These are phyloP conservation scores for Pholiota adiposa DNA, from an alignment of 1,284 basidiomycete species.

Conservation along the genomic window DNA sequence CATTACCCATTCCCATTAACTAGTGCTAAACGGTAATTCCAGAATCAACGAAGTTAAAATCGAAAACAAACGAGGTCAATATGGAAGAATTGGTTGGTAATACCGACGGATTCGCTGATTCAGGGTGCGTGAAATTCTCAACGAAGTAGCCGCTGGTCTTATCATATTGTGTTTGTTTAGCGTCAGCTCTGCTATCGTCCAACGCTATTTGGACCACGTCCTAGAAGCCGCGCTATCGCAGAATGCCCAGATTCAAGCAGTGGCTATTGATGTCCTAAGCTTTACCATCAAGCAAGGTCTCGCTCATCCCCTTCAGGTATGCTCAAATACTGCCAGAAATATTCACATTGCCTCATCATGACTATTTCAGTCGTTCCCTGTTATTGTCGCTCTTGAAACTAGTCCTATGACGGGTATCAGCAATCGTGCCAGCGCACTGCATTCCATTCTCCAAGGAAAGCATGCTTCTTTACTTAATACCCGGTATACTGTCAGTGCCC, in stretches of 20 bases:
- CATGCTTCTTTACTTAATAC: constrained; percentile 90
- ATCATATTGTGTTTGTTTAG: constrained; percentile 43
- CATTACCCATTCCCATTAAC: too few species aligned
- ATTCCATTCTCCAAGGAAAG: constrained; percentile 85
- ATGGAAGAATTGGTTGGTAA: constrained; percentile 95
- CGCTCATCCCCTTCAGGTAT: constrained; percentile 89
- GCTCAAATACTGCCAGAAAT: constrained; percentile 13
- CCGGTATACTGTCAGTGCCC: constrained; percentile 81
- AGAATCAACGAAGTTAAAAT: constrained; percentile 46
- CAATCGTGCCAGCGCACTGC: constrained; percentile 79
- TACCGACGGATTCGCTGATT: constrained; percentile 93
- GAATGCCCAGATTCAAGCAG: constrained; percentile 72
- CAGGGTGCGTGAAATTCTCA: constrained; percentile 61
- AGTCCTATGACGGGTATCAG: constrained; percentile 67
- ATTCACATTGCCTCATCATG: constrained; percentile 26
- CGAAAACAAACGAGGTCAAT: constrained; percentile 64
- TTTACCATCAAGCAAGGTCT: constrained; percentile 96
- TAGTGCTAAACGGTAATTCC: too few species aligned
- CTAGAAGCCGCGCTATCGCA: constrained; percentile 80
- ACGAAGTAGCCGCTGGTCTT: neutral
- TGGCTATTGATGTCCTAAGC: constrained; percentile 89
- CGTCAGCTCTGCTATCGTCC: constrained; percentile 91
- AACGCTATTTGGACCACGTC: constrained; percentile 87
- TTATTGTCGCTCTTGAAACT: constrained; percentile 93
- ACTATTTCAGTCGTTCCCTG: constrained; percentile 77